Evolutionary conservation across 176 grass and related monocot genomes (phyloP), one percentile per base, ranked within the genome.

Genomic region (Oryza glumipatula): DNA sequence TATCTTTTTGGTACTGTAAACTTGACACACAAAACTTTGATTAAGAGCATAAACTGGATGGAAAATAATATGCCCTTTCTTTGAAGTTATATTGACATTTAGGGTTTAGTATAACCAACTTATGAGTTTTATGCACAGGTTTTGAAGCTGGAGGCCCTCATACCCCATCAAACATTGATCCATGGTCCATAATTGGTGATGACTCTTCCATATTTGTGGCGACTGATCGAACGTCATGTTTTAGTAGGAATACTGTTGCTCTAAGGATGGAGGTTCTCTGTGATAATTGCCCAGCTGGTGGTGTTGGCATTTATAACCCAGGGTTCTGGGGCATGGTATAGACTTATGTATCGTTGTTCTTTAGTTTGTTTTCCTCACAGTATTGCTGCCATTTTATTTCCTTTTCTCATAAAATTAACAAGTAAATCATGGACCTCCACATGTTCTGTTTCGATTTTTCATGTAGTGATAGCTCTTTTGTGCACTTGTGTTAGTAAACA

Each of bases 241-340:
- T 98, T 73, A 80, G 65, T 70, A 86, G 91, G 79, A 98, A 98
- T 48, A 89, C 84, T 77, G 88, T 97, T 51, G 95, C 95, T 56
- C 75, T 97, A 43, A 86, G 86, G 77, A 88, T 97, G 88, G 83
- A 97, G 21, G 60, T 94, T 73, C 79, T 91, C 11, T 97, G 95
- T 82, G 88, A 88, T 22, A 32, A 82, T 9, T 97, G 94, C 76
- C 92, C 92, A 28, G 39, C 26, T 67, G 73, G 65, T 78, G 85
- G 94, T 77, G 92, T 98, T 82, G 96, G 96, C 33, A 86, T 98
- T 77, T 98, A 95, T 65, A 98, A 95, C 72, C 96, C 93, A 19
- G 96, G 96, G 13, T 98, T 85, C 75, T 98, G 96, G 96, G 96
- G 96, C 85, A 98, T 98, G 93, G 96, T 98, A 92, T 70, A 74